Evolutionary conservation across 805 yeast genomes (phyloP), one percentile per base, ranked within the genome.

Genomic region (Suhomyces canberraensis): DNA sequence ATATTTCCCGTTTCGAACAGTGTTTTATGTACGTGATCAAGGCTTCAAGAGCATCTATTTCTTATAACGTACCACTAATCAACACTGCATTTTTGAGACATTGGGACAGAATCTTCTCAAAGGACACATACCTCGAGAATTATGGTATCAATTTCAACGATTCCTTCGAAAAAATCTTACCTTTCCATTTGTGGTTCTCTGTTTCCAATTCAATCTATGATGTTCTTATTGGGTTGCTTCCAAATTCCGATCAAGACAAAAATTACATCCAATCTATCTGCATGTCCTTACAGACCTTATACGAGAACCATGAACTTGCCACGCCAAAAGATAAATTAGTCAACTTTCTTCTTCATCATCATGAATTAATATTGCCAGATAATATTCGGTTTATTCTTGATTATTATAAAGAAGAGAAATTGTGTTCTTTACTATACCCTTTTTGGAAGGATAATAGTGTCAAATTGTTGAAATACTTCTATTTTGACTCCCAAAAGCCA

Each of bases 401-500:
- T 3, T 71, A 61, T 45, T 80, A 76, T 51, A 57, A 60, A 3
- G 61, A 65, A 9, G 75, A 75, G 35, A 69, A 72, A 36, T 50
- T 71, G 20, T 82, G 90, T 49, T 67, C 79, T 2, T 74, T 78
- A 8, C 52, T 79, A 4, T 57, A 72, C 20, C 61, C 71, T 0
- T 54, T 66, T 7, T 82, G 89, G 85, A 58, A 60, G 31, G 64
- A 57, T 2, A 75, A 76, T 43, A 60, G 76, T 27, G 52, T 55
- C 5, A 54, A 58, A 20, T 46, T 82, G 2, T 53, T 81, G 24
- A 58, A 64, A n/a, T 59, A 64, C 5, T 79, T 75, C 48, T 71
- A 62, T 49, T 51, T 56, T 48, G 51, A 51, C 20, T 36, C 46
- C 0, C 42, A 34, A 11, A 45, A 53, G 5, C 30, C 48, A 1